These are phyloP conservation scores for Anthracocystis setariae DNA, from an alignment of 1,284 basidiomycete species.

Conservation along the genomic window DNA sequence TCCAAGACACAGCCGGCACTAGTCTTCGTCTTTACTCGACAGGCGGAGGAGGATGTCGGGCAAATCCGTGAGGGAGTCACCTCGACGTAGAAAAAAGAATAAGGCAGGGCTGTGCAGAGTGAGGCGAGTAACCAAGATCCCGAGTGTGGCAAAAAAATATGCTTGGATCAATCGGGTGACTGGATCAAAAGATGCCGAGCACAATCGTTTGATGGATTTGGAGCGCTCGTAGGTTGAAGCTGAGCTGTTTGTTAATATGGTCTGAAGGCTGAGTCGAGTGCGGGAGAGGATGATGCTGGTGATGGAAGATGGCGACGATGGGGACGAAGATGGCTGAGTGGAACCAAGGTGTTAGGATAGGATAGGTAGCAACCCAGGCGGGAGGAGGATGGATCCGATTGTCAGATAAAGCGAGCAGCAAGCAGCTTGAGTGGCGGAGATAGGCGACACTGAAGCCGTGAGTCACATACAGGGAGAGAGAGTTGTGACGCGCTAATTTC, in stretches of 20 bases:
- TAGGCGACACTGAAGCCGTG: conserved; percentile 13
- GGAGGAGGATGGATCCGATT: neutral
- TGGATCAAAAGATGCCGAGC: conserved; percentile 10
- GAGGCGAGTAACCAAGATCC: neutral
- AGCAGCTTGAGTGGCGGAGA: conserved; percentile 15
- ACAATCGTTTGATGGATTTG: conserved; percentile 5
- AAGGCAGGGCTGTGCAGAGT: conserved; percentile 12
- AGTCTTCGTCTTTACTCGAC: neutral
- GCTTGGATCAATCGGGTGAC: neutral
- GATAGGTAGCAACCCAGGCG: neutral
- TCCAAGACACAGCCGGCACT: neutral
- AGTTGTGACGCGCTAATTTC: neutral
- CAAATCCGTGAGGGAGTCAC: conserved; percentile 3
- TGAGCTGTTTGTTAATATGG: neutral
- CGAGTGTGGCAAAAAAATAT: neutral
- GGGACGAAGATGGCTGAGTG: conserved; percentile 1
- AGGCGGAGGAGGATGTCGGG: conserved; percentile 1
- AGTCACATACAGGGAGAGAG: conserved; percentile 2
- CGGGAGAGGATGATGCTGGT: conserved; percentile 7
- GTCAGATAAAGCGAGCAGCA: neutral
- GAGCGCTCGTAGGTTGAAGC: neutral
- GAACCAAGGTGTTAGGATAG: neutral
- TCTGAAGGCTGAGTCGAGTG: neutral
- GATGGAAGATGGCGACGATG: conserved; percentile 11
- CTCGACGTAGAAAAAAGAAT: neutral